Evolutionary conservation across 2,329 filamentous ascomycete species (phyloP).

Genomic region (Alternaria sp.): DNA sequence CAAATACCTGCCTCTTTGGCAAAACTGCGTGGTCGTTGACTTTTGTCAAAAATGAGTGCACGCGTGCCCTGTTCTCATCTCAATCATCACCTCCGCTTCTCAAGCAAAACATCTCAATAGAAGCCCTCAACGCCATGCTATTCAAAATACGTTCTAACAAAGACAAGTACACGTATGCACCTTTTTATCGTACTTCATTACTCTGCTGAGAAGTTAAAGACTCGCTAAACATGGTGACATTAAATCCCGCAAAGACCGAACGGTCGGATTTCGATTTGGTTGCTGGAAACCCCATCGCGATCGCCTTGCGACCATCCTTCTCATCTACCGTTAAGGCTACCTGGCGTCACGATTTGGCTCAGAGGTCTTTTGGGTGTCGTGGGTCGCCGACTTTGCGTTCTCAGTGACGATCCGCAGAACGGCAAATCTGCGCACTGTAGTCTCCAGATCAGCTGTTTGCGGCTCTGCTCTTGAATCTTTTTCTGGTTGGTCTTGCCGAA

Average conservation of each 20-base stretch:
- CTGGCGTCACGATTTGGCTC: too few relatives aligned
- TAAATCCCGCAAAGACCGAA: too few relatives aligned
- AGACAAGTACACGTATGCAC: not conserved
- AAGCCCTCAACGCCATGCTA: not conserved
- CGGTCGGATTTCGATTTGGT: not conserved
- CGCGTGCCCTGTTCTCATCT: not conserved
- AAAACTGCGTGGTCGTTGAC: not conserved
- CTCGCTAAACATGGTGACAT: not conserved
- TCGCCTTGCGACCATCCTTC: not conserved
- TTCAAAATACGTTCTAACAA: not conserved
- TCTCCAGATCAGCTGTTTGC: not conserved
- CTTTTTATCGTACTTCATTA: not conserved
- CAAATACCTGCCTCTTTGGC: not conserved
- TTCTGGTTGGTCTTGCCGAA: rapidly evolving
- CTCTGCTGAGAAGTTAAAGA: rapidly evolving
- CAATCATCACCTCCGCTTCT: not conserved
- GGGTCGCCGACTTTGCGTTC: not conserved
- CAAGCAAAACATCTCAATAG: not conserved
- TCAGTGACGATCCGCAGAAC: not conserved
- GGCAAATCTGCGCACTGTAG: not conserved
- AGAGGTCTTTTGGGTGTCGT: not conserved
- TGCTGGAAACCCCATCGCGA: not conserved
- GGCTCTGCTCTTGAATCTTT: too few relatives aligned
- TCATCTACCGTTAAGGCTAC: not conserved
- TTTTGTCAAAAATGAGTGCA: not conserved